Evolutionary conservation across 78 protist species (phyloP).

Genomic region (Dictyostelium capitatum): DNA sequence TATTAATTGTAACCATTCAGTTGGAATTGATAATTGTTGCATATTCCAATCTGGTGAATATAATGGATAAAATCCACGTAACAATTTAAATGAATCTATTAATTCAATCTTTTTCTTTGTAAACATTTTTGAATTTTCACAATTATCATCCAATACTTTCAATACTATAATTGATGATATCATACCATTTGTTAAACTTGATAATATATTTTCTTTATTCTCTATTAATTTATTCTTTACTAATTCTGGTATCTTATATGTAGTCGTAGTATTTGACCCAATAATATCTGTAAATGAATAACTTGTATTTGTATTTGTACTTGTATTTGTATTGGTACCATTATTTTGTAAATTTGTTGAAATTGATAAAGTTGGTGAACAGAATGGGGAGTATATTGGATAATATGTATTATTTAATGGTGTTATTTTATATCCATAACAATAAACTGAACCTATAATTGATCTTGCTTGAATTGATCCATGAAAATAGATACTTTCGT

Average conservation of each 20-base stretch:
- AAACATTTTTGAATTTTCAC: slow-evolving; percentile 17
- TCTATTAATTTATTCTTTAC: background rate
- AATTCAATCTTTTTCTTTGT: background rate
- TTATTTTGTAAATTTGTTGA: background rate
- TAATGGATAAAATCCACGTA: slow-evolving; percentile 9
- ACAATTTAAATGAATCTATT: background rate
- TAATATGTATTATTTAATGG: background rate
- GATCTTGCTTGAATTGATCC: slow-evolving; percentile 4
- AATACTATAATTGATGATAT: background rate
- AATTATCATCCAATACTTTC: background rate
- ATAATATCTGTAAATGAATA: background rate
- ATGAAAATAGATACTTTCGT: slow-evolving; percentile 51
- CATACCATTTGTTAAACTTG: too few relatives aligned
- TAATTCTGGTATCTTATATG: background rate
- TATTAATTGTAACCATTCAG: slow-evolving; percentile 35
- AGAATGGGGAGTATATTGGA: slow-evolving; percentile 60
- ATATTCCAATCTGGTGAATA: background rate
- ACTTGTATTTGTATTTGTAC: background rate
- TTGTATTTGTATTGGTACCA: background rate
- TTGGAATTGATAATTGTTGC: slow-evolving; percentile 37
- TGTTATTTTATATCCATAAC: slow-evolving; percentile 31
- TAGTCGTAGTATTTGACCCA: background rate
- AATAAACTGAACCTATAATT: slow-evolving; percentile 16
- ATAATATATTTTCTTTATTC: background rate
- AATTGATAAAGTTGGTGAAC: slow-evolving; percentile 50